A percentile compares a stretch with the other conserved stretches of the same genome.
Evolutionary conservation across 331 rosid genomes (phyloP).

Genomic region (Stylosanthes scabra): DNA sequence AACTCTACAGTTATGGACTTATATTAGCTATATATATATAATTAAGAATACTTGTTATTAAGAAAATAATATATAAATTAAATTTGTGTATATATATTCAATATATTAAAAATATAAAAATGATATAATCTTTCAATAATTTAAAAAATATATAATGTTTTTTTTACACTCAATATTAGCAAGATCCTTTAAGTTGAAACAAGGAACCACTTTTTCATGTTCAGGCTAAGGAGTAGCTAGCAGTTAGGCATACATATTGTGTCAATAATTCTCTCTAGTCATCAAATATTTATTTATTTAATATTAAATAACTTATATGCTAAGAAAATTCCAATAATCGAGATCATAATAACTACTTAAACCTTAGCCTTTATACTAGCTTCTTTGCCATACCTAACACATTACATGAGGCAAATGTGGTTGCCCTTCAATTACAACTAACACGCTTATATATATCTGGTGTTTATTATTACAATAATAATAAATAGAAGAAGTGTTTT

Average conservation of each 20-base stretch:
- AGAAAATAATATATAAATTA: too few species aligned
- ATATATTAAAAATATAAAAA: too few species aligned
- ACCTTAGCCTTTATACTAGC: neutral
- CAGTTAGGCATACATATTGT: neutral
- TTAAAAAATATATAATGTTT: too few species aligned
- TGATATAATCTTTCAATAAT: too few species aligned
- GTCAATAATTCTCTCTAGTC: neutral
- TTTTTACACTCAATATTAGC: too few species aligned
- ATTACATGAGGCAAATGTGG: slow-evolving; percentile 3
- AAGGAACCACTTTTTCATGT: neutral
- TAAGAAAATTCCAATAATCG: neutral
- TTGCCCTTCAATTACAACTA: neutral
- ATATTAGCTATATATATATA: too few species aligned
- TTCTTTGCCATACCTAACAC: slow-evolving; percentile 8
- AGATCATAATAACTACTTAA: neutral
- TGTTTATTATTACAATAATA: neutral
- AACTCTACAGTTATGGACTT: too few species aligned
- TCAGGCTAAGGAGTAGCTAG: neutral
- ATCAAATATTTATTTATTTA: neutral
- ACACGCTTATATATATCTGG: too few species aligned
- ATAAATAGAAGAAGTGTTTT: neutral
- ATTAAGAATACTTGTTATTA: too few species aligned
- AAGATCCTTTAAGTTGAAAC: too few species aligned
- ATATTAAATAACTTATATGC: neutral
- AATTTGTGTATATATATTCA: too few species aligned